These are phyloP conservation scores for Diplodia scrobiculata DNA, from an alignment of 2,329 filamentous ascomycete genomes.

Conservation along the genomic window DNA sequence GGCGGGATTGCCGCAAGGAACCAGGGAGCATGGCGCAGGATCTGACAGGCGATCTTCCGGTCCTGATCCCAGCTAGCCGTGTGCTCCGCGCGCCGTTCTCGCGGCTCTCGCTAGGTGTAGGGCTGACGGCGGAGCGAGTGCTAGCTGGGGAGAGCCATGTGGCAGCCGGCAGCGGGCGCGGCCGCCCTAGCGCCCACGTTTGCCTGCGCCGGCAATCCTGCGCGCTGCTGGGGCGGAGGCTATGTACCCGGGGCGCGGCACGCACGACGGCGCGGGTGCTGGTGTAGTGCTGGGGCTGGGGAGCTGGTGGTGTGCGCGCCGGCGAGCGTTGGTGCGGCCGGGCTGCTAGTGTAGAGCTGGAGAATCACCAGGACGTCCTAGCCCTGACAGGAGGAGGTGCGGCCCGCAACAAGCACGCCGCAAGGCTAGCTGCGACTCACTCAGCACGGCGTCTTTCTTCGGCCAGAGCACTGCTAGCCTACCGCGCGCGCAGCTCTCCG, in stretches of 20 bases:
- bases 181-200: conserved; percentile 17
- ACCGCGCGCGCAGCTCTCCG: background rate
- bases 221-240: conserved; percentile 8
- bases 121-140: conserved; percentile 13
- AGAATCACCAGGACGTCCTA: conserved; percentile 4
- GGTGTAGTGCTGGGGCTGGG: conserved; percentile 17
- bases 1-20: conserved; percentile 25
- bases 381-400: background rate
- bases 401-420: conserved; percentile 6
- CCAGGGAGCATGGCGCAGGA: conserved; percentile 20
- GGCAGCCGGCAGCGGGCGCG: conserved; percentile 11
- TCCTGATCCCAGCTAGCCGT: conserved; percentile 27
- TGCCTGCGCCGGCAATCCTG: conserved; percentile 13
- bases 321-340: conserved; percentile 10
- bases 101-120: conserved; percentile 24
- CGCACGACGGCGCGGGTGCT: conserved; percentile 1
- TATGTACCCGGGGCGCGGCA: background rate
- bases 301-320: conserved; percentile 7
- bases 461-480: background rate
- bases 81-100: conserved; percentile 13
- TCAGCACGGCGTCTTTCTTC: background rate
- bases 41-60: conserved; percentile 25
- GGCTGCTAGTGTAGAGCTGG: conserved; percentile 6
- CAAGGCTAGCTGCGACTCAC: background rate
- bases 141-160: conserved; percentile 1